Evolutionary conservation across 345 rosid genomes (phyloP).

Genomic region (Isatis tinctoria): DNA sequence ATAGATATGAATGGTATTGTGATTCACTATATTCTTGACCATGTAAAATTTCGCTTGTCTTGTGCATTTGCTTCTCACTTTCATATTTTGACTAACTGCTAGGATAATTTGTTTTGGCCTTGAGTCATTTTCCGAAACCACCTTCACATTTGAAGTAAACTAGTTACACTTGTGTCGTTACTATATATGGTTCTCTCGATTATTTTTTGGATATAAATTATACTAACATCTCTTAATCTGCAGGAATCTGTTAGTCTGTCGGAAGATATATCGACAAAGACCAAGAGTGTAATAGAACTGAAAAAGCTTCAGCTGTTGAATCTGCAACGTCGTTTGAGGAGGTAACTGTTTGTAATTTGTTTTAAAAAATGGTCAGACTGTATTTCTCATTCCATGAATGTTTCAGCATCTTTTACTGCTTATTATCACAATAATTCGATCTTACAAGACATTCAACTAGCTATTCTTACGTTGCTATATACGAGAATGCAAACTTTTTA

Average conservation of each 20-base stretch:
- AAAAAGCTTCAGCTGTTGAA: conserved; percentile 80
- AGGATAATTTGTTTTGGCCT: not conserved
- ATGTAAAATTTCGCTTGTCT: not conserved
- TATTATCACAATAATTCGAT: not conserved
- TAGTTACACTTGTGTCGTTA: not conserved
- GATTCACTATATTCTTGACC: not conserved
- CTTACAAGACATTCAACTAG: not conserved
- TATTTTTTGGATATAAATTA: not conserved
- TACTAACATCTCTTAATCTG: not conserved
- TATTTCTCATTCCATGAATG: not conserved
- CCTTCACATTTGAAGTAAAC: not conserved
- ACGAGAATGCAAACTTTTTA: not conserved
- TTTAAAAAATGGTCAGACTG: not conserved
- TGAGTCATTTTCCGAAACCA: not conserved
- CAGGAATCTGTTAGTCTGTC: conserved; percentile 78
- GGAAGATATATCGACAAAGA: conserved; percentile 80
- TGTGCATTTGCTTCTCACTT: not conserved
- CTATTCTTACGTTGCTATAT: not conserved
- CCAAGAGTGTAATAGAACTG: conserved; percentile 87
- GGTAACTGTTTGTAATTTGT: conserved; percentile 38
- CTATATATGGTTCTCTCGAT: not conserved
- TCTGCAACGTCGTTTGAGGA: conserved; percentile 75
- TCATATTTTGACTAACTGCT: not conserved
- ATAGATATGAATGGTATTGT: not conserved
- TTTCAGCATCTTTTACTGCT: not conserved